Evolutionary conservation across 1,284 basidiomycete genomes (phyloP).

Genomic region (Cryptococcus sp.): DNA sequence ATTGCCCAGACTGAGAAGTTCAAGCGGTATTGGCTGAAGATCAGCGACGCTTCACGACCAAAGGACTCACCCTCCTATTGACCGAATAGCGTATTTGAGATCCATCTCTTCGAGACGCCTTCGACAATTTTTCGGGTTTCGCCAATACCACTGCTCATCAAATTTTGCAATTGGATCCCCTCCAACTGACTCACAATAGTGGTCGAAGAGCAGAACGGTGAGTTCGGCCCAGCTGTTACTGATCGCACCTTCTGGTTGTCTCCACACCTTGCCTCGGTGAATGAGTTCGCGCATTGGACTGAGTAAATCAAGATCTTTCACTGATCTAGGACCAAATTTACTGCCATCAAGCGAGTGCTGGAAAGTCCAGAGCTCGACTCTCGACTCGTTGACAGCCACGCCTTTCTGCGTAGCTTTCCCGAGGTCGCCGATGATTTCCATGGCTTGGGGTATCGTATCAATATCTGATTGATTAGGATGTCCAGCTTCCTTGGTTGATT

Average conservation of each 20-base stretch:
- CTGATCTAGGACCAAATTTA: slow-evolving; percentile 67
- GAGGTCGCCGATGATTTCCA: slow-evolving; percentile 77
- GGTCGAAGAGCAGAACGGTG: slow-evolving; percentile 83
- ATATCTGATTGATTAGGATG: slow-evolving; percentile 70
- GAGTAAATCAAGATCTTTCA: slow-evolving; percentile 74
- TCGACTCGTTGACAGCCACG: slow-evolving; percentile 73
- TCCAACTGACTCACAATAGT: slow-evolving; percentile 65
- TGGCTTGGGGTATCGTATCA: slow-evolving; percentile 70
- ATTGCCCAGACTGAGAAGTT: slow-evolving; percentile 72
- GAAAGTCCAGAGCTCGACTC: slow-evolving; percentile 80
- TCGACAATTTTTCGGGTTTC: slow-evolving; percentile 70
- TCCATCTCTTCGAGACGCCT: slow-evolving; percentile 64
- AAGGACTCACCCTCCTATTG: slow-evolving; percentile 64
- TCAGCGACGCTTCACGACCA: not conserved
- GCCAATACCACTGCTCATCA: slow-evolving; percentile 74
- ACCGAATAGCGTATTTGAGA: slow-evolving; percentile 46
- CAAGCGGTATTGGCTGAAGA: slow-evolving; percentile 76
- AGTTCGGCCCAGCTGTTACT: slow-evolving; percentile 80
- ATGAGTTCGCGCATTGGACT: slow-evolving; percentile 78
- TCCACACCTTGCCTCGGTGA: slow-evolving; percentile 70
- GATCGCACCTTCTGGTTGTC: slow-evolving; percentile 79
- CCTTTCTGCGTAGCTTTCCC: slow-evolving; percentile 81
- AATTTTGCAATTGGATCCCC: not conserved
- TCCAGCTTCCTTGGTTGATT: slow-evolving; percentile 54
- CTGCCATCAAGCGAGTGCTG: slow-evolving; percentile 59